A percentile compares a stretch with the other conserved stretches of the same genome.
Evolutionary conservation across 2,329 filamentous ascomycete species (phyloP).

Genomic region (Rhinocladiella mackenziei): DNA sequence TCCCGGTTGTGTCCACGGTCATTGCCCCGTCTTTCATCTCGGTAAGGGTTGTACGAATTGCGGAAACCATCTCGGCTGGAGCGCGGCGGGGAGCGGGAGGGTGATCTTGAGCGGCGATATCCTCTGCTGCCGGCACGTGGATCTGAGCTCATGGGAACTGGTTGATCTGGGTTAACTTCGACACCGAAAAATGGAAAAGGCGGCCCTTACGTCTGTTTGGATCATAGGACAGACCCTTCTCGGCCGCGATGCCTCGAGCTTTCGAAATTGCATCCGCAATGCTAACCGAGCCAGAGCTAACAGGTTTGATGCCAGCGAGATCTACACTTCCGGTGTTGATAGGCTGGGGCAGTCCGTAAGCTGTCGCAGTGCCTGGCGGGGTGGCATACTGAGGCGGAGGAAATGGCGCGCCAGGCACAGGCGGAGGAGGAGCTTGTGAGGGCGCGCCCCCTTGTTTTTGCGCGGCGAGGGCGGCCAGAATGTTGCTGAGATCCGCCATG

Average conservation of each 20-base stretch:
- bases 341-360: slow-evolving; percentile 42
- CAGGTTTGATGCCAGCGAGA: slow-evolving; percentile 72
- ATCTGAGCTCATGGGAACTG: slow-evolving; percentile 23
- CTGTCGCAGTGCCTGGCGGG: slow-evolving; percentile 39
- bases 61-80: slow-evolving; percentile 65
- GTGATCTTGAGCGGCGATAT: slow-evolving; percentile 59
- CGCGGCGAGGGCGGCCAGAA: slow-evolving; percentile 53
- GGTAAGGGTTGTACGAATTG: slow-evolving; percentile 76
- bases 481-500: slow-evolving; percentile 46
- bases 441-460: slow-evolving; percentile 48
- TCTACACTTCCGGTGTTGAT: slow-evolving; percentile 67
- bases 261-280: slow-evolving; percentile 81
- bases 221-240: slow-evolving; percentile 63
- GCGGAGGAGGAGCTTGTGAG: slow-evolving; percentile 38
- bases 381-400: slow-evolving; percentile 45
- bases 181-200: neutral
- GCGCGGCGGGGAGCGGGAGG: slow-evolving; percentile 69
- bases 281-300: slow-evolving; percentile 75
- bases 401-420: slow-evolving; percentile 37
- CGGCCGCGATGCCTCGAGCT: slow-evolving; percentile 74
- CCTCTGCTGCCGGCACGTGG: slow-evolving; percentile 42
- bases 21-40: slow-evolving; percentile 70
- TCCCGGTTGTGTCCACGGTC: slow-evolving; percentile 61
- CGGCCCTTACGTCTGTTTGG: slow-evolving; percentile 34
- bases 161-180: neutral